Conservation (phyloP, 2,329 filamentous ascomycete species). For the Pseudogymnoascus sp. region DNA sequence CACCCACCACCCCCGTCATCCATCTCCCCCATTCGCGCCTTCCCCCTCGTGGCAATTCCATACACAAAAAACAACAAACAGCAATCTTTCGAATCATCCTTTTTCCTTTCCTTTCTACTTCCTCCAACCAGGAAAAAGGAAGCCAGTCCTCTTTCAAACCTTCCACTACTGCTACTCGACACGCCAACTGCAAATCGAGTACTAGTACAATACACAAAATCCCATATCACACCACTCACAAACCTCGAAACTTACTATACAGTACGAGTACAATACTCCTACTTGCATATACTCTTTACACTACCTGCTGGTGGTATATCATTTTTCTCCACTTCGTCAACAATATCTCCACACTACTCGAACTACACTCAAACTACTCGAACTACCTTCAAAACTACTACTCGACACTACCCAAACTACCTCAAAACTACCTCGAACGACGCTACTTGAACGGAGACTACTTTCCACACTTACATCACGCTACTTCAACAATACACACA, state of each 20-base stretch:
- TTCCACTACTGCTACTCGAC: neutral
- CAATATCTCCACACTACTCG: neutral
- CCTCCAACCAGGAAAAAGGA: neutral
- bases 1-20: constrained; percentile 16
- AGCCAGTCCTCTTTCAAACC: neutral
- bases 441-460: neutral
- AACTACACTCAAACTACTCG: neutral
- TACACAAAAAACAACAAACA: neutral
- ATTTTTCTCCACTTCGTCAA: neutral
- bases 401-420: neutral
- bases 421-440: no score
- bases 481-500: neutral
- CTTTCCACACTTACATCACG: neutral
- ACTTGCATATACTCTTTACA: neutral
- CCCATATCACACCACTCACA: neutral
- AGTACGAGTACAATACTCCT: neutral
- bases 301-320: neutral
- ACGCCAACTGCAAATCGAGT: neutral
- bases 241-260: neutral
- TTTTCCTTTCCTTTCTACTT: neutral
- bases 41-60: neutral
- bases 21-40: neutral
- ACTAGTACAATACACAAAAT: neutral
- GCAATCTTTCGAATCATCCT: neutral
- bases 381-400: neutral